These are phyloP conservation scores for Colletotrichum navitas DNA, from an alignment of 2,329 filamentous ascomycete genomes.

Conservation along the genomic window DNA sequence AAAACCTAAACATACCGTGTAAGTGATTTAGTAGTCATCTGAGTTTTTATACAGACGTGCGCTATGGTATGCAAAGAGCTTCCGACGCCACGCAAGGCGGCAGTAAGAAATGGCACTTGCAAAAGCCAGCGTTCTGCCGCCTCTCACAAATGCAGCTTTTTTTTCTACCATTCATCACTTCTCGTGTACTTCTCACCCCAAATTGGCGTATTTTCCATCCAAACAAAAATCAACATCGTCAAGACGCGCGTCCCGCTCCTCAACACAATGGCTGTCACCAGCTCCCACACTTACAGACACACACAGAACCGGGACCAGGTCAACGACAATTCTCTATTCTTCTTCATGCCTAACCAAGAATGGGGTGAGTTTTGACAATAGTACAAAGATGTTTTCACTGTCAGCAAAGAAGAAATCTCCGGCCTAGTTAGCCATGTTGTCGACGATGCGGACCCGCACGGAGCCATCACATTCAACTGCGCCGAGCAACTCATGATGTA, in stretches of 20 bases:
- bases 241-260: background rate
- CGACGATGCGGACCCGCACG: slow-evolving; percentile 35
- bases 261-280: background rate
- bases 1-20: background rate
- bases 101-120: background rate
- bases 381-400: slow-evolving; percentile 48
- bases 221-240: background rate
- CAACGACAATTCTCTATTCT: slow-evolving; percentile 44
- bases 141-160: background rate
- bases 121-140: background rate
- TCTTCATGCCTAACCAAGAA: slow-evolving; percentile 49
- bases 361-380: slow-evolving; percentile 55
- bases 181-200: background rate
- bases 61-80: background rate
- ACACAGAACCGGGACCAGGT: background rate
- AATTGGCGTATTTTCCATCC: background rate
- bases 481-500: slow-evolving; percentile 60
- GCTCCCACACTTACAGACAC: background rate
- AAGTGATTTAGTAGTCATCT: background rate
- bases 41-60: background rate
- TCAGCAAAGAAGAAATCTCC: slow-evolving; percentile 47
- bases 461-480: slow-evolving; percentile 50
- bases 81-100: background rate
- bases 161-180: background rate
- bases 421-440: slow-evolving; percentile 46